These are phyloP conservation scores for Trichosporon coremiiforme DNA, from an alignment of 1,284 basidiomycete genomes.

Conservation along the genomic window DNA sequence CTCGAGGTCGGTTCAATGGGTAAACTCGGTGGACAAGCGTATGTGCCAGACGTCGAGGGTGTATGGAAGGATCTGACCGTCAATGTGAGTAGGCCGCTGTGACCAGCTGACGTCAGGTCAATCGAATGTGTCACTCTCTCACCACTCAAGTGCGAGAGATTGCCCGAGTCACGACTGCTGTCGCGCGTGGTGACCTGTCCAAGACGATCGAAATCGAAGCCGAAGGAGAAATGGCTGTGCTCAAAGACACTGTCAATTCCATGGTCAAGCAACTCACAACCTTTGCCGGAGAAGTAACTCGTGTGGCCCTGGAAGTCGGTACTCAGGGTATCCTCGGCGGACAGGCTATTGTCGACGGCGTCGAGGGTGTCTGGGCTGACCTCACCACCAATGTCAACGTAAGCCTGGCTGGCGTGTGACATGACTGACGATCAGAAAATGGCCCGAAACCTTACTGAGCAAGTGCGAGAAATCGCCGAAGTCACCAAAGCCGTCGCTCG, in stretches of 20 bases:
- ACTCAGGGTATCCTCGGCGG: constrained; percentile 91
- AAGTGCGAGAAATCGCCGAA: constrained; percentile 94
- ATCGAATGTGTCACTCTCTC: constrained; percentile 88
- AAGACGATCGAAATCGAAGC: constrained; percentile 68
- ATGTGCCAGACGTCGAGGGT: constrained; percentile 91
- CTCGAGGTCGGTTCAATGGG: constrained; percentile 89
- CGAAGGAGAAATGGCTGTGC: constrained; percentile 85
- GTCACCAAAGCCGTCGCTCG: constrained; percentile 96
- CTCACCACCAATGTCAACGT: constrained; percentile 86
- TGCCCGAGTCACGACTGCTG: constrained; percentile 87
- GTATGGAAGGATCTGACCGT: constrained; percentile 90
- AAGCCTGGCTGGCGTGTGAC: constrained; percentile 38
- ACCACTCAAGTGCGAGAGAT: constrained; percentile 94
- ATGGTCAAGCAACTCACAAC: constrained; percentile 89
- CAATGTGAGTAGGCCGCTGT: constrained; percentile 64
- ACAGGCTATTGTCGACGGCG: constrained; percentile 86
- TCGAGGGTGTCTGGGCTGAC: constrained; percentile 92
- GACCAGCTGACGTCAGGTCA: constrained; percentile 61
- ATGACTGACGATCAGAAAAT: constrained; percentile 63
- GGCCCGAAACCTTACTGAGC: constrained; percentile 90
- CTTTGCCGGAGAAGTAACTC: constrained; percentile 91
- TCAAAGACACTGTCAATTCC: constrained; percentile 67
- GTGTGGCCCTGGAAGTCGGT: constrained; percentile 89
- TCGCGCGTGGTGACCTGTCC: constrained; percentile 64
- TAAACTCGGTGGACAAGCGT: constrained; percentile 83